Percentiles rank a stretch among this genome's conserved stretches.
Evolutionary conservation across 495 filamentous ascomycete species (phyloP).

Genomic region (Oleoguttula mirabilis): DNA sequence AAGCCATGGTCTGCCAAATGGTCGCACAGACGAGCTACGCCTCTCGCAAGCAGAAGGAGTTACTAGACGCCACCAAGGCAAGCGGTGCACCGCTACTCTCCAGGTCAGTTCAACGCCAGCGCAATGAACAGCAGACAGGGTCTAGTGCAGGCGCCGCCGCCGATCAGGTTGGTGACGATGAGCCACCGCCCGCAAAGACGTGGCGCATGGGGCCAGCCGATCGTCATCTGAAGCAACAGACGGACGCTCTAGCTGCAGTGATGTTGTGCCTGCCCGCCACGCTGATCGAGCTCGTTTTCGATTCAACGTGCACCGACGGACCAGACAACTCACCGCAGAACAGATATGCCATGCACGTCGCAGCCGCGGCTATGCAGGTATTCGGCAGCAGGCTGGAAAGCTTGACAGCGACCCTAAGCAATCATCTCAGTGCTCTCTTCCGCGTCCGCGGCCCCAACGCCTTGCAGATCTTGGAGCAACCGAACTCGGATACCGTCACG

Average conservation of each 20-base stretch:
- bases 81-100: neutral
- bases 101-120: neutral
- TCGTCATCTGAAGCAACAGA: neutral
- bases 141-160: neutral
- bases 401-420: no score
- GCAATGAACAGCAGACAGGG: neutral
- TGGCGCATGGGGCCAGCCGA: neutral
- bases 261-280: slow-evolving; percentile 13
- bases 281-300: slow-evolving; percentile 5
- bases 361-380: neutral
- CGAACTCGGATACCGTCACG: neutral
- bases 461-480: no score
- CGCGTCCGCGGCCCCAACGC: no score
- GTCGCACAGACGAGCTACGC: neutral
- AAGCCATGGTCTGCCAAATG: neutral
- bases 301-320: neutral
- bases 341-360: neutral
- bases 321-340: neutral
- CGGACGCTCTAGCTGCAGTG: slow-evolving; percentile 9
- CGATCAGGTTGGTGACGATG: neutral
- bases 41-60: no score
- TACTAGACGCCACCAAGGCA: neutral
- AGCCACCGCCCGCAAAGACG: neutral
- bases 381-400: neutral
- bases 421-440: no score